phyloP scores from a whole-genome alignment of 2,329 filamentous ascomycete species.

The Penicillium sp. region DNA sequence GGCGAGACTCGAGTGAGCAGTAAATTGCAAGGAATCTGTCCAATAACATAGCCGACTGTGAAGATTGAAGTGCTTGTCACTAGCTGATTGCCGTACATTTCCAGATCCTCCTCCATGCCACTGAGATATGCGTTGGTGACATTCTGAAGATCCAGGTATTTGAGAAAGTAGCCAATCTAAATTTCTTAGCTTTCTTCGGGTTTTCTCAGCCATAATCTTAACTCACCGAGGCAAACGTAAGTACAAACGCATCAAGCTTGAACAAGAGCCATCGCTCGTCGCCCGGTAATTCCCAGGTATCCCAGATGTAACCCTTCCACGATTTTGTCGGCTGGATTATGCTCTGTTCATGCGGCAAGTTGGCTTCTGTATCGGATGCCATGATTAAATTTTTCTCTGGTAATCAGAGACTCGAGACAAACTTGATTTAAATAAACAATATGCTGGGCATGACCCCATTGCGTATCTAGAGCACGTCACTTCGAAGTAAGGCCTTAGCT shows the following conservation, averaged over 20 bases:
- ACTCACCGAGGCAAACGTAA: slow-evolving; percentile 25
- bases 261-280: slow-evolving; percentile 30
- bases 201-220: not conserved
- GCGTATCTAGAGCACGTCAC: not conserved
- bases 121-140: slow-evolving; percentile 44
- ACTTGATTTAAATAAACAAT: not conserved
- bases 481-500: not conserved
- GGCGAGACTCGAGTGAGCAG: slow-evolving; percentile 47
- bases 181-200: not conserved
- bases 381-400: not conserved
- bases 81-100: slow-evolving; percentile 37
- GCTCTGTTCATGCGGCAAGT: not conserved
- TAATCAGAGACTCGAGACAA: not conserved
- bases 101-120: slow-evolving; percentile 38
- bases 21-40: slow-evolving; percentile 46
- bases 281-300: slow-evolving; percentile 21
- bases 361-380: slow-evolving; percentile 1
- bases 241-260: slow-evolving; percentile 30
- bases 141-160: slow-evolving; percentile 43
- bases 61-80: slow-evolving; percentile 43
- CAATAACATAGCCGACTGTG: slow-evolving; percentile 50
- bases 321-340: slow-evolving; percentile 6
- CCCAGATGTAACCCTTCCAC: slow-evolving; percentile 27
- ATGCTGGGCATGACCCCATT: not conserved
- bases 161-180: slow-evolving; percentile 29